Base-by-base conservation (phyloP, 2,329 filamentous ascomycete species). In the Grosmannia serpens region DNA sequence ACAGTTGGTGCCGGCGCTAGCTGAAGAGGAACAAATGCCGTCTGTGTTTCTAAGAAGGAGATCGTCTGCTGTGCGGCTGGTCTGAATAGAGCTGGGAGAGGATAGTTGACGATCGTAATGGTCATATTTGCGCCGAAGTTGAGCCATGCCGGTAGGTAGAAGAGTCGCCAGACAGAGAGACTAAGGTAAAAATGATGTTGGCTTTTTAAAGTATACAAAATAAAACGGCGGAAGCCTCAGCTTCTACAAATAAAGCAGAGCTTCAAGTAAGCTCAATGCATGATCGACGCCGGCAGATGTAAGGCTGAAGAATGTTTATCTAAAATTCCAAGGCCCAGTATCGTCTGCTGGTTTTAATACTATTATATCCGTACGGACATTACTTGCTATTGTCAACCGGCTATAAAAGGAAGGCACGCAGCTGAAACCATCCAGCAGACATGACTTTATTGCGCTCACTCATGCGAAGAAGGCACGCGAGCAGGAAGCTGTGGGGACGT, bases 41-140 rank as follows among this genome's bases (percentile, higher is more conserved):
- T 26, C 31, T n/a, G 33, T 10, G 24, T n/a, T 27, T 20, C 11
- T 10, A 6, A 5, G 17, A 4, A 26, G 20, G 13, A 53, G 20
- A 17, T 53, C 33, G 4, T 35, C 27, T 9, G 50, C 20, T 11
- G 57, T 53, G n/a, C 51, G 57, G 24, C 26, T 51, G 47, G 59
- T 60, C 10, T 33, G 53, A 10, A 60, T n/a, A 6, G 62, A 62
- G 27, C 49, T 50, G 26, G 35, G 53, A 2, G 59, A 59, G 3
- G 55, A 57, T 3, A 49, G 49, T n/a, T 22, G n/a, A 26, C n/a
- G n/a, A 35, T n/a, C 24, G 2, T 24, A 4, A 5, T 24, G 7
- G 9, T 11, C 35, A 41, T 51, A 29, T 17, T 20, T n/a, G n/a
- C 15, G 7, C 7, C n/a, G 35, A 4, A 35, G 7, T n/a, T 22